These are phyloP conservation scores for Cladosporium sp. DNA, from an alignment of 2,329 filamentous ascomycete species.

Conservation along the genomic window DNA sequence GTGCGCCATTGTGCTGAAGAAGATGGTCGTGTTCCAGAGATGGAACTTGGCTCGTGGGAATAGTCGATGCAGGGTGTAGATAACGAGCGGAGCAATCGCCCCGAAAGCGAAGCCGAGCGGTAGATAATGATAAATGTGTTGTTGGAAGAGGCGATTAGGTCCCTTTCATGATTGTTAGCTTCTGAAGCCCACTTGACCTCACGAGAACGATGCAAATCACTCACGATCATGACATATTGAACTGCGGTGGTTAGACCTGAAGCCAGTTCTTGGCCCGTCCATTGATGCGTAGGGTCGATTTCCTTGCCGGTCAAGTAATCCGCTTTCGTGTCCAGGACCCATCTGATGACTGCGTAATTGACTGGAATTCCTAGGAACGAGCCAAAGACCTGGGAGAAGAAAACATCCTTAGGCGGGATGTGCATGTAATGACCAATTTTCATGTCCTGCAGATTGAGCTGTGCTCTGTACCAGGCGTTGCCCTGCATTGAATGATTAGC, in stretches of 20 bases:
- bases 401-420: conserved; percentile 54
- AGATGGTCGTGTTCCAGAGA: conserved; percentile 60
- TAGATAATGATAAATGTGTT: conserved; percentile 45
- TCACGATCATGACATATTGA: conserved; percentile 54
- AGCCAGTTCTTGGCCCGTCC: conserved; percentile 55
- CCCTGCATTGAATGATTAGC: neutral
- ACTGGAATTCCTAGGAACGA: conserved; percentile 57
- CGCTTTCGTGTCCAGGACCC: conserved; percentile 55
- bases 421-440: conserved; percentile 65
- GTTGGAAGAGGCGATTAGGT: conserved; percentile 47
- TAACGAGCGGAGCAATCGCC: conserved; percentile 41
- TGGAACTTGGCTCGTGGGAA: conserved; percentile 56
- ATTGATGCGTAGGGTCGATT: conserved; percentile 57
- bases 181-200: neutral
- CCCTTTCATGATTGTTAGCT: conserved; percentile 27
- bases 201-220: neutral
- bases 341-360: conserved; percentile 59
- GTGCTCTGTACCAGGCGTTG: conserved; percentile 58
- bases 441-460: conserved; percentile 58
- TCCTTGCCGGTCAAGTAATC: conserved; percentile 38
- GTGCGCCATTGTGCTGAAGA: conserved; percentile 51
- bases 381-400: conserved; percentile 59
- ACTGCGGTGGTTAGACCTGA: conserved; percentile 52
- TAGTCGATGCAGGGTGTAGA: conserved; percentile 50
- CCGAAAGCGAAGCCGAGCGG: conserved; percentile 54